A percentile compares a stretch with the other conserved stretches of the same genome.
Conservation (phyloP, 2,329 filamentous ascomycete species). For the Penicillium corylophilum region DNA sequence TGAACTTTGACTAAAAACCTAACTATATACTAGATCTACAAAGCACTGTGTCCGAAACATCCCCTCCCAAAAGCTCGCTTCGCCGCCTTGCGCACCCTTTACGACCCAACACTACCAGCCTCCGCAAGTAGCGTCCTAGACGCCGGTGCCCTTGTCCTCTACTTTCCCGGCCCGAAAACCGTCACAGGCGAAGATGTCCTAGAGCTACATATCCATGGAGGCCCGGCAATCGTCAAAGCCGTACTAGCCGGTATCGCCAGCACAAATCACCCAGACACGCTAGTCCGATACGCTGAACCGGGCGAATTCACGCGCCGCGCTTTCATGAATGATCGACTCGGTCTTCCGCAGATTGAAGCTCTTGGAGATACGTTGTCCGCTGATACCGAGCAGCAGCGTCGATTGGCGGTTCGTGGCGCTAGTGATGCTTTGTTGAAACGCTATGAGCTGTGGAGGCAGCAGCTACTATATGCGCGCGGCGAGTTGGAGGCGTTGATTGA, state of each 20-base stretch:
- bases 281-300: constrained; percentile 83
- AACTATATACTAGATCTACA: constrained; percentile 58
- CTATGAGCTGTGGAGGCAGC: constrained; percentile 80
- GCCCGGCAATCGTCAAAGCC: constrained; percentile 81
- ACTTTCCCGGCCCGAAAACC: constrained; percentile 76
- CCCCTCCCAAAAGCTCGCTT: constrained; percentile 57
- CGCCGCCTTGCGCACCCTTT: constrained; percentile 73
- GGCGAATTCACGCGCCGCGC: constrained; percentile 94
- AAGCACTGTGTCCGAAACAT: constrained; percentile 58
- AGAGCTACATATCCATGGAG: constrained; percentile 93
- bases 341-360: constrained; percentile 77
- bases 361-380: constrained; percentile 61
- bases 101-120: constrained; percentile 53
- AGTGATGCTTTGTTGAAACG: constrained; percentile 67
- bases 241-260: constrained; percentile 73
- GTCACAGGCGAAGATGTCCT: constrained; percentile 91
- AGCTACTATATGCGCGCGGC: constrained; percentile 76
- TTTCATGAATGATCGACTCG: constrained; percentile 81
- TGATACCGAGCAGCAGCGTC: constrained; percentile 89
- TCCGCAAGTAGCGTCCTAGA: constrained; percentile 59
- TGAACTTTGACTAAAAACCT: not conserved
- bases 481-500: constrained; percentile 96
- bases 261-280: constrained; percentile 23
- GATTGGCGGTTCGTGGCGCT: constrained; percentile 76
- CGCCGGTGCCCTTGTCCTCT: constrained; percentile 74